These are phyloP conservation scores for Pichia sp. DNA, from an alignment of 1,139 yeast genomes.

Conservation along the genomic window DNA sequence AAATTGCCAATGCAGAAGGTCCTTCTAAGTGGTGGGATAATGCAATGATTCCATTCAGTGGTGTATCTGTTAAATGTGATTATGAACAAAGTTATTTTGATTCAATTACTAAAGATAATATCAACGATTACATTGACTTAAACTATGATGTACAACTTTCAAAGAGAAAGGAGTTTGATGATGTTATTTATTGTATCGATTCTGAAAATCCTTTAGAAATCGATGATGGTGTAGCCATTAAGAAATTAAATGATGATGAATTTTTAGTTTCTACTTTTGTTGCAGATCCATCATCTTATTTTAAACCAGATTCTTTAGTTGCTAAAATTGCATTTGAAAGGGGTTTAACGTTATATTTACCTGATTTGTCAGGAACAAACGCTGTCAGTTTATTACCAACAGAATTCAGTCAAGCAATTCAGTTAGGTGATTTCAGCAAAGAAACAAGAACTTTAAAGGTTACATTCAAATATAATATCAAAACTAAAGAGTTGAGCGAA, in stretches of 20 bases:
- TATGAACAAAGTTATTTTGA: slow-evolving; percentile 38
- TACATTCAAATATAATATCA: slow-evolving; percentile 34
- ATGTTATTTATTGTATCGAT: slow-evolving; percentile 80
- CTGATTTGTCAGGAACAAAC: slow-evolving; percentile 41
- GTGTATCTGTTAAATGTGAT: slow-evolving; percentile 36
- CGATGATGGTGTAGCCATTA: slow-evolving; percentile 84
- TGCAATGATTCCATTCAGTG: slow-evolving; percentile 37
- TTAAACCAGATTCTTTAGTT: slow-evolving; percentile 43
- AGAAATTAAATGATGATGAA: slow-evolving; percentile 29
- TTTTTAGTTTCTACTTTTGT: slow-evolving; percentile 62
- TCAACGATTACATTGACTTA: slow-evolving; percentile 22
- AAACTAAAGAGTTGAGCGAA: slow-evolving; percentile 26
- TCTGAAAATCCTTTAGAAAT: slow-evolving; percentile 77
- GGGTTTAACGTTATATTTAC: slow-evolving; percentile 68
- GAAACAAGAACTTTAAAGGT: slow-evolving; percentile 47
- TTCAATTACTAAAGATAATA: slow-evolving; percentile 18
- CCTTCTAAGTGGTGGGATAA: slow-evolving; percentile 45
- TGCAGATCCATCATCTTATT: slow-evolving; percentile 79
- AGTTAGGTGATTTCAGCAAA: slow-evolving; percentile 43
- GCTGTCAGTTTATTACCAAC: slow-evolving; percentile 68
- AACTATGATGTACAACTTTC: slow-evolving; percentile 33
- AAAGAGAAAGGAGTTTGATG: slow-evolving; percentile 27
- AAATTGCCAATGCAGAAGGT: slow-evolving; percentile 32
- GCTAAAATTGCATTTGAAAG: slow-evolving; percentile 54
- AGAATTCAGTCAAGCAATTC: slow-evolving; percentile 45